These are phyloP conservation scores for Leccinum angustisporum DNA, from an alignment of 1,284 basidiomycete species.

Conservation along the genomic window DNA sequence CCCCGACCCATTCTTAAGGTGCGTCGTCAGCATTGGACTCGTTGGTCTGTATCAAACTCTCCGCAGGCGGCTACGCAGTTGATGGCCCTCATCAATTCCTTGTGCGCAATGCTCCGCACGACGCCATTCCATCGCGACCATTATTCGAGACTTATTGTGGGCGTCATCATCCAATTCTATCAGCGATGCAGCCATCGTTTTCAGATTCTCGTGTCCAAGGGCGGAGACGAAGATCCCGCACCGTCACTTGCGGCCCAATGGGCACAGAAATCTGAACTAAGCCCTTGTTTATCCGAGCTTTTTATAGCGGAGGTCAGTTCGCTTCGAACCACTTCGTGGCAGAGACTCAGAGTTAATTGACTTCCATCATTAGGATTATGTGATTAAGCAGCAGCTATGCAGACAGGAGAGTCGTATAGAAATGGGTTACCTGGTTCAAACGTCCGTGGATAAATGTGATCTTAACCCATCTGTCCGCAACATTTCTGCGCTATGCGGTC, in stretches of 20 bases:
- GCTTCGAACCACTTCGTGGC: neutral
- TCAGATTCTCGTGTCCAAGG: conserved; percentile 65
- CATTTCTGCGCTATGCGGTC: conserved; percentile 72
- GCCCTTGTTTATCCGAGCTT: conserved; percentile 66
- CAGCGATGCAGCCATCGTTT: conserved; percentile 90
- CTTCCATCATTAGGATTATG: conserved; percentile 36
- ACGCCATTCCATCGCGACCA: conserved; percentile 97
- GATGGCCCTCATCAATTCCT: conserved; percentile 88
- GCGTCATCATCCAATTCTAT: conserved; percentile 97
- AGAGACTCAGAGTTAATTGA: conserved; percentile 5
- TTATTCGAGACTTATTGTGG: conserved; percentile 90
- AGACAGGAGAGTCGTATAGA: conserved; percentile 79
- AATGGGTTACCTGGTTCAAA: conserved; percentile 57
- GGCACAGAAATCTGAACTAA: conserved; percentile 84
- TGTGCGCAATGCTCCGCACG: conserved; percentile 89
- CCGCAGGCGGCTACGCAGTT: conserved; percentile 77
- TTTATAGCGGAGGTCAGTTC: conserved; percentile 43
- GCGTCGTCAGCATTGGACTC: conserved; percentile 16
- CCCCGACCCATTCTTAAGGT: conserved; percentile 80
- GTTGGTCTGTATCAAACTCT: conserved; percentile 9
- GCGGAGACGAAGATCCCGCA: conserved; percentile 40
- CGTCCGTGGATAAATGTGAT: conserved; percentile 57
- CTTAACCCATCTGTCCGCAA: conserved; percentile 79
- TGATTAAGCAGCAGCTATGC: conserved; percentile 56
- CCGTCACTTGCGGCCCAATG: conserved; percentile 77